Evolutionary conservation across 2,329 filamentous ascomycete species (phyloP).

Genomic region (Ceratocystis harringtonii): DNA sequence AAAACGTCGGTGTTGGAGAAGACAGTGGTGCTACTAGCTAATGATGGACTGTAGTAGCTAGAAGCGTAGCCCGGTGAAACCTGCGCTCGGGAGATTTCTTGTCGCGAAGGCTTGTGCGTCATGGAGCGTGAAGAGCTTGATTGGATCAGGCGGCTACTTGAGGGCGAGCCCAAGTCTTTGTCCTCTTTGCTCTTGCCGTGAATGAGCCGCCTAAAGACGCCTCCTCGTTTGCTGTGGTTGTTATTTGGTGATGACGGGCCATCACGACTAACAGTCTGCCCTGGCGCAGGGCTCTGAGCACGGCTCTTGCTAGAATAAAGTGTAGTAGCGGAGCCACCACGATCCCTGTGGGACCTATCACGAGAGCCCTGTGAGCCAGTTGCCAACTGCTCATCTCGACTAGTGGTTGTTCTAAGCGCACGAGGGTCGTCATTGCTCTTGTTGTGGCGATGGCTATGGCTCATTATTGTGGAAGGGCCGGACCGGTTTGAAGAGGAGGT

Average conservation of each 20-base stretch:
- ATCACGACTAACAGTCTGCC: conserved; percentile 39
- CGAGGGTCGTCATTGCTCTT: conserved; percentile 52
- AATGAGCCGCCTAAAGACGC: conserved; percentile 17
- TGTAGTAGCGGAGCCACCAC: conserved; percentile 29
- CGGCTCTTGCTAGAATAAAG: conserved; percentile 40
- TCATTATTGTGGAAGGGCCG: conserved; percentile 44
- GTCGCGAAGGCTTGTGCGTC: conserved; percentile 33
- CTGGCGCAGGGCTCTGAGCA: conserved; percentile 70
- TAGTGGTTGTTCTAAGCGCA: conserved; percentile 54
- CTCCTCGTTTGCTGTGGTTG: conserved; percentile 26
- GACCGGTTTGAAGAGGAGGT: conserved; percentile 49
- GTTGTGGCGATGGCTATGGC: conserved; percentile 50
- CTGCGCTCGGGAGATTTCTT: conserved; percentile 28
- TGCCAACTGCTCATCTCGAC: conserved; percentile 46
- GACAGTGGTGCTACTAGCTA: conserved; percentile 5
- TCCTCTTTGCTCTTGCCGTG: conserved; percentile 16
- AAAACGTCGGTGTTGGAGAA: conserved; percentile 14
- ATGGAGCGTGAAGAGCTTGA: conserved; percentile 23
- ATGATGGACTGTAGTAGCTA: conserved; percentile 7
- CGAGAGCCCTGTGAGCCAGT: neutral
- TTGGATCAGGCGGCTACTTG: conserved; percentile 19
- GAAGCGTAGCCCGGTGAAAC: conserved; percentile 21
- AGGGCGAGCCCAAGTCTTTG: conserved; percentile 18
- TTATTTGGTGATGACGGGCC: conserved; percentile 24
- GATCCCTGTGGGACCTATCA: conserved; percentile 33